Conservation (phyloP, 495 filamentous ascomycete genomes). For the Talaromyces ruber region DNA sequence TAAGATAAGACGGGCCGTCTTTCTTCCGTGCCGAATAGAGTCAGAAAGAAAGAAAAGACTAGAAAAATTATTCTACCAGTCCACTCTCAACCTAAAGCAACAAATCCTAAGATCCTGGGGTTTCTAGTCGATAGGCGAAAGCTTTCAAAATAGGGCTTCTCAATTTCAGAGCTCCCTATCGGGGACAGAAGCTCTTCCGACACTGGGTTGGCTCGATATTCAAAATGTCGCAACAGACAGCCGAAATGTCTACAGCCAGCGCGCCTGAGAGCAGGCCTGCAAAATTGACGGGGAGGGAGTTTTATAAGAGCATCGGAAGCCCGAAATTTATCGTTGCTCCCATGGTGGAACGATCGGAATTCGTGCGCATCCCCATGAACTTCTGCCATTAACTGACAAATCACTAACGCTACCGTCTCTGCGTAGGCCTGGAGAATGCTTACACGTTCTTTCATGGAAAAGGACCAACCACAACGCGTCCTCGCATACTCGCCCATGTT, state of each 20-base stretch:
- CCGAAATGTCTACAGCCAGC: constrained; percentile 13
- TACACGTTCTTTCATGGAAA: constrained; percentile 76
- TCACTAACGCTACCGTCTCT: constrained; percentile 12
- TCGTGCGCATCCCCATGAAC: constrained; percentile 48
- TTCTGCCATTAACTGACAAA: background rate
- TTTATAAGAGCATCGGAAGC: constrained; percentile 88
- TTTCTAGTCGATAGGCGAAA: background rate
- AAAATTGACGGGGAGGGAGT: constrained; percentile 76
- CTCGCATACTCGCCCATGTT: constrained; percentile 93
- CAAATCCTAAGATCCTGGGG: background rate
- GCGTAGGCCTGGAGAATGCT: constrained; percentile 88
- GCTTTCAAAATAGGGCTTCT: constrained; percentile 20
- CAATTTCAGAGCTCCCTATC: constrained; percentile 18
- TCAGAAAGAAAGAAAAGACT: background rate
- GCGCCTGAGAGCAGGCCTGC: constrained; percentile 7
- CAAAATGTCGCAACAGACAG: constrained; percentile 20
- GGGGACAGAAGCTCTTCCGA: constrained; percentile 16
- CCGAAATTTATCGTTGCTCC: constrained; percentile 87
- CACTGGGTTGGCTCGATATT: constrained; percentile 2
- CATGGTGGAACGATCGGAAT: constrained; percentile 98
- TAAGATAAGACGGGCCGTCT: constrained; percentile 7
- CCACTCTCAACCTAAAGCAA: background rate
- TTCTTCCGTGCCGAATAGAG: constrained; percentile 3
- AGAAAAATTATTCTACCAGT: background rate
- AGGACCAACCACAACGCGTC: constrained; percentile 45